These are phyloP conservation scores for Coniella vitis DNA, from an alignment of 2,329 filamentous ascomycete species.

Conservation along the genomic window DNA sequence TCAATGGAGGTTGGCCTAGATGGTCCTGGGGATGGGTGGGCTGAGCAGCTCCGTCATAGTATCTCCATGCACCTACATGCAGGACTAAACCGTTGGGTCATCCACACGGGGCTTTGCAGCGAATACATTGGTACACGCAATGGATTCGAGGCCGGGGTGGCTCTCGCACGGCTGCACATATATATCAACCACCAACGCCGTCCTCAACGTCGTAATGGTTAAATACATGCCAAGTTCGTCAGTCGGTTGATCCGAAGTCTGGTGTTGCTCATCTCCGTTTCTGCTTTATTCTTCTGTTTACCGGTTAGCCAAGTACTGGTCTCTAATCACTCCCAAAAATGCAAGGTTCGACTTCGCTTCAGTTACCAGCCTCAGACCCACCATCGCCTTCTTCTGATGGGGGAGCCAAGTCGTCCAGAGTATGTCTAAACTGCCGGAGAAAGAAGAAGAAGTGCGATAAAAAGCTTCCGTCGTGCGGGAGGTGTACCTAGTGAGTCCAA, in stretches of 20 bases:
- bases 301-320: not conserved
- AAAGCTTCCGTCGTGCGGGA: constrained; percentile 21
- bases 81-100: constrained; percentile 9
- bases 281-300: not conserved
- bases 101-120: constrained; percentile 8
- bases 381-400: constrained; percentile 17
- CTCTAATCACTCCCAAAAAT: constrained; percentile 6
- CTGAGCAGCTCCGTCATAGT: constrained; percentile 13
- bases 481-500: constrained; percentile 23
- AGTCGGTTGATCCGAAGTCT: constrained; percentile 1
- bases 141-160: constrained; percentile 11
- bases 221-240: constrained; percentile 7
- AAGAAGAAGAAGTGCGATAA: constrained; percentile 26
- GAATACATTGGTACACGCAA: constrained; percentile 1
- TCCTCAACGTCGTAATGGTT: constrained; percentile 4
- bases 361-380: constrained; percentile 12
- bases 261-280: not conserved
- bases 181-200: constrained; percentile 14
- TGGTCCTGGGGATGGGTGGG: constrained; percentile 6
- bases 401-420: constrained; percentile 20
- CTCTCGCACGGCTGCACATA: constrained; percentile 4
- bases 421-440: constrained; percentile 24
- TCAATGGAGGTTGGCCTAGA: not conserved
- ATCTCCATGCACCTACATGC: constrained; percentile 12
- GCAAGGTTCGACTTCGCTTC: constrained; percentile 13